A percentile compares a stretch with the other conserved stretches of the same genome.
Conservation (phyloP, 2,329 filamentous ascomycete species). For the Leptographium radiaticola region DNA sequence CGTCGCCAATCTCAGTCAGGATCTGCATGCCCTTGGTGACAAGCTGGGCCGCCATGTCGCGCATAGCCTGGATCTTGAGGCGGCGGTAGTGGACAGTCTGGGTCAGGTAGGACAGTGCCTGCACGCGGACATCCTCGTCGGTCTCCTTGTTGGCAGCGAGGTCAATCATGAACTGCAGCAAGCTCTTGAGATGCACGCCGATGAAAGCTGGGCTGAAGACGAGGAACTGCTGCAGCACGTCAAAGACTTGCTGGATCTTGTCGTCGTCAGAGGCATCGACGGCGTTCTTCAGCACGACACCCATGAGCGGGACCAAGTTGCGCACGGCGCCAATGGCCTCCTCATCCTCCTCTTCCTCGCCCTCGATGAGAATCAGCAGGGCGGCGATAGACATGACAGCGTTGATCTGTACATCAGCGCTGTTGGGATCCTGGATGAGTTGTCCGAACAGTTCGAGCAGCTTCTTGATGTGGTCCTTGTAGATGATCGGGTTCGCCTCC, state of each 20-base stretch:
- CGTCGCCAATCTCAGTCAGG: slow-evolving; percentile 73
- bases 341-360: slow-evolving; percentile 76
- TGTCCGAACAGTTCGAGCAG: slow-evolving; percentile 74
- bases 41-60: slow-evolving; percentile 69
- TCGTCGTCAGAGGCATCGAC: slow-evolving; percentile 76
- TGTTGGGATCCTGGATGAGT: slow-evolving; percentile 83
- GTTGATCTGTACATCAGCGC: slow-evolving; percentile 86
- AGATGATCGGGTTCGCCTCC: slow-evolving; percentile 74
- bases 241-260: slow-evolving; percentile 78
- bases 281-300: slow-evolving; percentile 73
- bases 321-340: slow-evolving; percentile 64
- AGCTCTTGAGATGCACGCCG: slow-evolving; percentile 73
- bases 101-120: slow-evolving; percentile 88
- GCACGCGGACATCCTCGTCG: slow-evolving; percentile 74
- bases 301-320: slow-evolving; percentile 72
- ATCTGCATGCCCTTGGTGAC: slow-evolving; percentile 83
- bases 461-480: slow-evolving; percentile 66
- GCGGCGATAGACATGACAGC: slow-evolving; percentile 83
- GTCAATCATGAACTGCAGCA: slow-evolving; percentile 89
- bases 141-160: slow-evolving; percentile 63
- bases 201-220: slow-evolving; percentile 79
- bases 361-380: slow-evolving; percentile 74
- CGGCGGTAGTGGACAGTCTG: slow-evolving; percentile 85
- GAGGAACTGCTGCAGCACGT: slow-evolving; percentile 92
- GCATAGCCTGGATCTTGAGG: slow-evolving; percentile 87